Percentiles rank a stretch among this genome's conserved stretches.
These are phyloP conservation scores for Blastomyces silverae DNA, from an alignment of 2,329 filamentous ascomycete species.

Conservation along the genomic window DNA sequence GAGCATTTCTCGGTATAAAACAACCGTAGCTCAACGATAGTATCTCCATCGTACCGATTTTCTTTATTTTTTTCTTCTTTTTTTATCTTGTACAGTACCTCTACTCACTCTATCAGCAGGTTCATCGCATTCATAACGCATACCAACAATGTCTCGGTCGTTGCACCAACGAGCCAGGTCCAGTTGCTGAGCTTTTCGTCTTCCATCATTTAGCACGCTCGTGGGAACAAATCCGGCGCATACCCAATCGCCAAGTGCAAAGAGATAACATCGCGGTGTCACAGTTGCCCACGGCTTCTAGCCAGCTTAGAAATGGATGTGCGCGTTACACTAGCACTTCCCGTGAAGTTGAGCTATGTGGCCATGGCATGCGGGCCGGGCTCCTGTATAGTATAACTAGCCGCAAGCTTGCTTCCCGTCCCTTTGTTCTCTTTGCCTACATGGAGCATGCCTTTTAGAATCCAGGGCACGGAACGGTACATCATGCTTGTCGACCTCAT, in stretches of 20 bases:
- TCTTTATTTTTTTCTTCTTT: not conserved
- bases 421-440: not conserved
- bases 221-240: not conserved
- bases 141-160: not conserved
- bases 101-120: not conserved
- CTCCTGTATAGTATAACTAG: not conserved
- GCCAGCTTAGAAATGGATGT: not conserved
- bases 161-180: not conserved
- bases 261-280: not conserved
- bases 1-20: not conserved
- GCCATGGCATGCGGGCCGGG: not conserved
- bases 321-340: not conserved
- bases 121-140: not conserved
- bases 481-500: not conserved
- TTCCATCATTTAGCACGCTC: not conserved
- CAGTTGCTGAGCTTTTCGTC: not conserved
- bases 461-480: not conserved
- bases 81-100: not conserved
- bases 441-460: not conserved
- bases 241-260: not conserved
- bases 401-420: not conserved
- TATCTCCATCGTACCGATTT: not conserved
- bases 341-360: not conserved
- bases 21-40: not conserved
- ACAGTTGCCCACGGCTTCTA: not conserved